Evolutionary conservation across 805 yeast genomes (phyloP), one percentile per base, ranked within the genome.

Genomic region (Suhomyces faveliae): DNA sequence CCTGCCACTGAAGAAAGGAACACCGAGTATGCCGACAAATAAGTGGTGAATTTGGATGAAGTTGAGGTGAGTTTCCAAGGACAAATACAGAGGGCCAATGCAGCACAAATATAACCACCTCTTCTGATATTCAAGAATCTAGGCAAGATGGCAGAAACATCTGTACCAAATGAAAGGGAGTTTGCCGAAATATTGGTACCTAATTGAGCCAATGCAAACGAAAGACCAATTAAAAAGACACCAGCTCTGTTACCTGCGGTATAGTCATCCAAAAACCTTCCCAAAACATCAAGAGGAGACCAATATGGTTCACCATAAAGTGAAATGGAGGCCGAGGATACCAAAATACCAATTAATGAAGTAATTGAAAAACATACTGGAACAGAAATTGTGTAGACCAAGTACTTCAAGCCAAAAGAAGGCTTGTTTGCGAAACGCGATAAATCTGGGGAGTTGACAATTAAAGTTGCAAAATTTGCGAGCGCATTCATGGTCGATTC

Each of bases 361-460:
- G 96, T 89, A 49, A 89, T 59, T 3, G 90, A 85, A 67, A 88
- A 89, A 57, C 88, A 79, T 17, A 86, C 50, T 29, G 96, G 96
- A 51, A 90, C 81, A 2, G 92, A 74, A 35, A 85, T 59, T 19
- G 80, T 82, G 57, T 70, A 70, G 15, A 70, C 74, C 43, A 70
- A 52, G 47, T 71, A 71, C 52, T 71, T 71, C 63, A 72, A 65
- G 33, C 66, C 55, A 46, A 67, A 68, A 5, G 71, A 59, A 8
- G 73, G 71, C 48, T 61, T 67, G 53, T 74, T 78, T 8, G 96
- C 86, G 68, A 89, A 85, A 66, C 97, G 80, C 21, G 96, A 78
- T 66, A 89, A 89, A 72, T 89, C 97, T 1, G 96, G 95, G 12
- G 94, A 87, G 68, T 89, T 89, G 46, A 86, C 79, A 60, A 90